Evolutionary conservation across 176 grass and related monocot species (phyloP), one percentile per base, ranked within the genome.

Genomic region (Rhynchospora tenuis): DNA sequence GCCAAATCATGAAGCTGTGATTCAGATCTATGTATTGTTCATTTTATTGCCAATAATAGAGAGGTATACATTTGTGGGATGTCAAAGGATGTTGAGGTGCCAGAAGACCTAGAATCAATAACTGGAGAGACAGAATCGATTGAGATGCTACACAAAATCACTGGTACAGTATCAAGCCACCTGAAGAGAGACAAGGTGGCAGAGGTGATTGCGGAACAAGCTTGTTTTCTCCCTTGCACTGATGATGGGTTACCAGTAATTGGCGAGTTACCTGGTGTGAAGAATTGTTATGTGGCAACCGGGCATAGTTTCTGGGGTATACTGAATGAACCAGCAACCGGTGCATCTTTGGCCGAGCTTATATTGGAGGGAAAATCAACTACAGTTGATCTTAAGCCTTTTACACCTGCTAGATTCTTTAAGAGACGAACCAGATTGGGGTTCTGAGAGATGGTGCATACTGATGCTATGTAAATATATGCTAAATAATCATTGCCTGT

Each of bases 271-370:
- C 95, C 95, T 0, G 85, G 86, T 11, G 85, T 93, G 11, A 89
- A 93, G 33, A 85, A 91, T 14, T 91, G 93, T 85, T 98, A 95
- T 22, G 88, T 98, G 4, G 96, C 91, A 19, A 98, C 92, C 0
- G 92, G 96, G 14, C 96, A 98, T 81, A 95, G 83, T 87, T 95
- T 91, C 87, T 98, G 95, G 96, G 89, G 93, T 0, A 98, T 95
- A 67, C 92, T 98, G 27, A 95, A 95, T 80, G 96, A 79, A 81
- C 95, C 91, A 0, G 95, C 84, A 59, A 98, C 95, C 6, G 95
- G 92, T 5, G 91, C 95, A 0, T 84, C 91, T 0, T 90, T 98
- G 0, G 88, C 92, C 0, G 95, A 95, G 69, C 89, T 98, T 83
- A 95, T 98, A 80, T 86, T 98, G 12, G 91, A 98, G 9, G 95